Base-by-base conservation (phyloP, 495 filamentous ascomycete species). In the Chaetomidium leptoderma region DNA sequence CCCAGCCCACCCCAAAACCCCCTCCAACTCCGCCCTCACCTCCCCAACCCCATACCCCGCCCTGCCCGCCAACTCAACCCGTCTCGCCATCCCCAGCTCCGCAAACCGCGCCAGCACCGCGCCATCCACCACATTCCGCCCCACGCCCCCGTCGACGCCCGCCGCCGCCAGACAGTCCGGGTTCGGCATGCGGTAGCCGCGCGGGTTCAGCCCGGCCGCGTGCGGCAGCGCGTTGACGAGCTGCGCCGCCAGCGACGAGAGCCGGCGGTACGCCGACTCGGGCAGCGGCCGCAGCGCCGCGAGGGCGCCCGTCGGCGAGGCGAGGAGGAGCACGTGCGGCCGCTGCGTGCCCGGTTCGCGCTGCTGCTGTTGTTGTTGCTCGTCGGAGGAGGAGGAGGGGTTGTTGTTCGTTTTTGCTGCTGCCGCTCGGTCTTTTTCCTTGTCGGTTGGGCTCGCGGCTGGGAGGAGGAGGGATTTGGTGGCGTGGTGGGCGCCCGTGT, bases 171-270 rank as follows among this genome's bases (percentile, higher is more conserved):
- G 17, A 16, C 35, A 68, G 10, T 58, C 66, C n/a, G 63, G 65
- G 1, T 29, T 57, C 27, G 72, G 67, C 29, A 80, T 69, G 21
- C 93, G 82, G 70, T 91, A 88, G 0, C 82, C 87, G 30, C 86
- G 82, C 0, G 91, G 88, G 66, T 98, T 97, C 42, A 97, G 73
- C 0, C 89, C 91, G 4, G 83, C 86, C 0, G 86, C 70, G 64
- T 90, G 87, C 46, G 89, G 86, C 11, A 97, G 81, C 0, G 84
- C 81, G 56, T 82, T 89, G 8, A 82, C 78, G 4, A 98, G 76
- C 63, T 95, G 90, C 3, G 83, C 86, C 35, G 91, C 84, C 9
- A 98, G 76, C n/a, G 88, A 86, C 10, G 83, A 85, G 17, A 98
- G 79, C 0, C 91, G 84, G 19, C 92, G 88, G 72, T 96, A 96